Percentiles rank a stretch among this genome's conserved stretches.
These are phyloP conservation scores for Pleurotus djamor DNA, from an alignment of 768 basidiomycete genomes.

Conservation along the genomic window DNA sequence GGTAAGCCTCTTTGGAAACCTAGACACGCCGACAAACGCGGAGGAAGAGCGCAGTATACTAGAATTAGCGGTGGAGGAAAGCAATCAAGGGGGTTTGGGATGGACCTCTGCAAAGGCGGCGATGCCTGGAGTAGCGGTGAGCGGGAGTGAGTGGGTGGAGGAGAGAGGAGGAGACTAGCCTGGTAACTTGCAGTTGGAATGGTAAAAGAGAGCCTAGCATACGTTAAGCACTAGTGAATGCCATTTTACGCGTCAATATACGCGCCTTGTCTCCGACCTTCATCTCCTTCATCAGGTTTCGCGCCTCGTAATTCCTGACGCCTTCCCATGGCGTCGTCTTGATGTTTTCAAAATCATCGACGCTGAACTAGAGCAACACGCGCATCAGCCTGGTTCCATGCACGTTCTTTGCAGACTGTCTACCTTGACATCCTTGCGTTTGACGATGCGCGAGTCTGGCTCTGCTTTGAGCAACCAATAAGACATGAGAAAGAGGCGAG, in stretches of 20 bases:
- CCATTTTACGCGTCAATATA: background rate
- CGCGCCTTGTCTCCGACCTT: conserved; percentile 67
- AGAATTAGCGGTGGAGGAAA: background rate
- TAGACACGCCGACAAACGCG: conserved; percentile 19
- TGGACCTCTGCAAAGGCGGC: conserved; percentile 79
- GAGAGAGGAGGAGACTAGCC: conserved; percentile 39
- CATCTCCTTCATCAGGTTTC: conserved; percentile 86
- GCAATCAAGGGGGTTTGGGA: background rate
- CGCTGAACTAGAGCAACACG: conserved; percentile 58
- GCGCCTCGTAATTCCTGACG: conserved; percentile 81
- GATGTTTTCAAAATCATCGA: conserved; percentile 79
- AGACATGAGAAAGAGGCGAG: background rate
- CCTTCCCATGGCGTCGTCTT: conserved; percentile 82
- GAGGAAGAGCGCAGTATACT: conserved; percentile 4
- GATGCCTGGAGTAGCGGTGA: conserved; percentile 45
- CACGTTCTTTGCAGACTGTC: conserved; percentile 1
- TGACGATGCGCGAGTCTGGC: conserved; percentile 79
- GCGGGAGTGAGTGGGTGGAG: background rate
- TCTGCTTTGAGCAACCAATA: conserved; percentile 87
- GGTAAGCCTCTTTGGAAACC: conserved; percentile 85
- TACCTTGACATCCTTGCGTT: conserved; percentile 86
- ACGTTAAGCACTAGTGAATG: background rate
- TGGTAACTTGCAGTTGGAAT: conserved; percentile 83
- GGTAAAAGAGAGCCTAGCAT: conserved; percentile 76
- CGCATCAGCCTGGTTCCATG: background rate